Percentiles rank a stretch among this genome's conserved stretches.
phyloP scores from a whole-genome alignment of 352 stramenopile genomes.

The Phytophthora litchii region DNA sequence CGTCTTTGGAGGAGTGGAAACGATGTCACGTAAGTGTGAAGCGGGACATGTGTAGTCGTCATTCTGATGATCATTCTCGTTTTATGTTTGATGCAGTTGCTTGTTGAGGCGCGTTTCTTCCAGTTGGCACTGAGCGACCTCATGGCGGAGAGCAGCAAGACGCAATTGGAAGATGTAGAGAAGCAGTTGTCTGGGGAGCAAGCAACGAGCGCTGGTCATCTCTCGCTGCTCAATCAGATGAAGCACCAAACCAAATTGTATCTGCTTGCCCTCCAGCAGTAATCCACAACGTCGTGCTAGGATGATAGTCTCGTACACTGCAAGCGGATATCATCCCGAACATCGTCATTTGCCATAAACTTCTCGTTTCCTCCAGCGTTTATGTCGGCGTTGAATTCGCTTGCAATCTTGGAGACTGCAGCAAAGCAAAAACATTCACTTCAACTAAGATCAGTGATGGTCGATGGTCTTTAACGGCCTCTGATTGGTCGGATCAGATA shows the following conservation, averaged over 20 bases:
- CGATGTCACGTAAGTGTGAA: slow-evolving; percentile 62
- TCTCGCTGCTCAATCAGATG: slow-evolving; percentile 70
- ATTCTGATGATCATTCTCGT: slow-evolving; percentile 6
- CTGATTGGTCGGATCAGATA: slow-evolving; percentile 34
- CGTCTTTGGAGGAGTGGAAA: slow-evolving; percentile 47
- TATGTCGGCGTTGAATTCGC: too few relatives aligned
- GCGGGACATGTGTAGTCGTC: neutral
- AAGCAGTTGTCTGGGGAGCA: slow-evolving; percentile 53
- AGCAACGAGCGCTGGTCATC: slow-evolving; percentile 37
- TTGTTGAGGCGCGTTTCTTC: slow-evolving; percentile 83
- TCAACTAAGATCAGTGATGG: slow-evolving; percentile 17
- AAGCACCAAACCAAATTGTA: slow-evolving; percentile 87
- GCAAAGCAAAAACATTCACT: slow-evolving; percentile 18
- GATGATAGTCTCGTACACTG: too few relatives aligned
- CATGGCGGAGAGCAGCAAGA: slow-evolving; percentile 59
- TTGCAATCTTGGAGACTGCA: slow-evolving; percentile 14
- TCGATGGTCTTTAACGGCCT: slow-evolving; percentile 1
- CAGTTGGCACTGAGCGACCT: slow-evolving; percentile 57
- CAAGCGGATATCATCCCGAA: too few relatives aligned
- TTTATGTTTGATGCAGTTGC: slow-evolving; percentile 41
- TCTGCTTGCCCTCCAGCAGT: slow-evolving; percentile 60
- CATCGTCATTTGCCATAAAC: too few relatives aligned
- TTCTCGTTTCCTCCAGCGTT: too few relatives aligned
- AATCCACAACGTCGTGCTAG: neutral
- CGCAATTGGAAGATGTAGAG: slow-evolving; percentile 54